Evolutionary conservation across 2,329 filamentous ascomycete genomes (phyloP).

Genomic region (Clarireedia homoeocarpa): DNA sequence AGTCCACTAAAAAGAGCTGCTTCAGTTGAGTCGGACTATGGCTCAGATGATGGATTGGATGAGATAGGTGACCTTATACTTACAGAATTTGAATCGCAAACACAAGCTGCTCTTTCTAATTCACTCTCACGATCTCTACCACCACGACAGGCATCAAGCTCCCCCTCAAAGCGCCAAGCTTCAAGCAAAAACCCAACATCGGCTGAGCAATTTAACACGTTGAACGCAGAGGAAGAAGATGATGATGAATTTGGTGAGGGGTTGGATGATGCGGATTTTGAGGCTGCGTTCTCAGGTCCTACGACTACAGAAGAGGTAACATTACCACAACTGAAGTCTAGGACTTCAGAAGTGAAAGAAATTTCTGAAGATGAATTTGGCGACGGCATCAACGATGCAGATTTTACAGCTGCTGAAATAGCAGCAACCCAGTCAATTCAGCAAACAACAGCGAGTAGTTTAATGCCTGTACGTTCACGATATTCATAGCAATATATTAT

Average conservation of each 20-base stretch:
- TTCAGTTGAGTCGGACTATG: slow-evolving; percentile 6
- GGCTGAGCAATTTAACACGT: neutral
- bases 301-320: slow-evolving; percentile 31
- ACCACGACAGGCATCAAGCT: neutral
- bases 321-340: slow-evolving; percentile 1
- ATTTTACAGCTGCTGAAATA: slow-evolving; percentile 70
- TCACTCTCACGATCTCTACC: neutral
- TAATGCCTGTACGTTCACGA: slow-evolving; percentile 46
- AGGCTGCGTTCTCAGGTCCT: slow-evolving; percentile 7
- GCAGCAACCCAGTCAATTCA: slow-evolving; percentile 60
- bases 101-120: neutral
- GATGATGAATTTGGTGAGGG: slow-evolving; percentile 29
- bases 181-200: neutral
- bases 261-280: slow-evolving; percentile 46
- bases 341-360: slow-evolving; percentile 28
- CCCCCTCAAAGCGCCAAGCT: neutral
- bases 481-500: slow-evolving; percentile 23
- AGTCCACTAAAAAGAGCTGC: neutral
- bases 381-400: slow-evolving; percentile 52
- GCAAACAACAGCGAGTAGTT: slow-evolving; percentile 22
- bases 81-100: slow-evolving; percentile 6
- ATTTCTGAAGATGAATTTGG: slow-evolving; percentile 68
- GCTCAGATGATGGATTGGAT: slow-evolving; percentile 7
- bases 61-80: slow-evolving; percentile 8
- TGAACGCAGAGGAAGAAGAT: slow-evolving; percentile 5